Percentiles rank a stretch among this genome's conserved stretches.
phyloP scores from a whole-genome alignment of 805 yeast species.

The Wickerhamiella alocasiicola region DNA sequence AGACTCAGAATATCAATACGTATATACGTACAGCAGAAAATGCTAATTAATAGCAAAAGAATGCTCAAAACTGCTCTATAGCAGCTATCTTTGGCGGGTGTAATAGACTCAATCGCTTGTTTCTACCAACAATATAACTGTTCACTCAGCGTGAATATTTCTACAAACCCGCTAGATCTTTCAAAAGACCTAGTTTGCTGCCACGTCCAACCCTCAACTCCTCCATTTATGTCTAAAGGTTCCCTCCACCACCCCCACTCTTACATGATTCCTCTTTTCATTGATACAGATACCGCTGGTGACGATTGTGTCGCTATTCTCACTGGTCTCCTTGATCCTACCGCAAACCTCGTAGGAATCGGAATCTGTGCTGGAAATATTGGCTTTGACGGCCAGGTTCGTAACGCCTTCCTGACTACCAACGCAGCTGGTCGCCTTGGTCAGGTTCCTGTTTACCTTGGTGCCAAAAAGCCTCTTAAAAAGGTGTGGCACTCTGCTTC shows the following conservation, averaged over 20 bases:
- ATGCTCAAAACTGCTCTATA: too few species aligned
- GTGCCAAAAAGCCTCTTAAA: constrained; percentile 5
- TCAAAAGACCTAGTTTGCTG: too few species aligned
- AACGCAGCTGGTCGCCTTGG: constrained; percentile 9
- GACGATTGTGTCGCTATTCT: constrained; percentile 9
- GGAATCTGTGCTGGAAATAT: constrained; percentile 10
- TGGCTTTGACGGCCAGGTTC: constrained; percentile 7
- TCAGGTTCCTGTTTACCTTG: constrained; percentile 6
- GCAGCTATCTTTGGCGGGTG: too few species aligned
- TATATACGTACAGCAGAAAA: too few species aligned
- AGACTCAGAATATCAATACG: too few species aligned
- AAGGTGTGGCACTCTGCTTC: constrained; percentile 8
- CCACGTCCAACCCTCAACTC: too few species aligned
- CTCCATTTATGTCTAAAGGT: too few species aligned
- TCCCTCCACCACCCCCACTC: neutral
- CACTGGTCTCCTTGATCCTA: constrained; percentile 8
- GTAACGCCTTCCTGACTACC: constrained; percentile 7
- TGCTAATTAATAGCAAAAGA: too few species aligned
- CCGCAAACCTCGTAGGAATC: constrained; percentile 7
- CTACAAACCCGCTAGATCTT: too few species aligned
- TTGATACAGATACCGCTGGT: constrained; percentile 11
- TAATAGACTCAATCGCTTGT: too few species aligned
- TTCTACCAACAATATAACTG: too few species aligned
- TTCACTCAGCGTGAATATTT: too few species aligned
- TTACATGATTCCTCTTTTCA: constrained; percentile 1